phyloP scores from a whole-genome alignment of 495 filamentous ascomycete genomes.

The Penicillium antarcticum region DNA sequence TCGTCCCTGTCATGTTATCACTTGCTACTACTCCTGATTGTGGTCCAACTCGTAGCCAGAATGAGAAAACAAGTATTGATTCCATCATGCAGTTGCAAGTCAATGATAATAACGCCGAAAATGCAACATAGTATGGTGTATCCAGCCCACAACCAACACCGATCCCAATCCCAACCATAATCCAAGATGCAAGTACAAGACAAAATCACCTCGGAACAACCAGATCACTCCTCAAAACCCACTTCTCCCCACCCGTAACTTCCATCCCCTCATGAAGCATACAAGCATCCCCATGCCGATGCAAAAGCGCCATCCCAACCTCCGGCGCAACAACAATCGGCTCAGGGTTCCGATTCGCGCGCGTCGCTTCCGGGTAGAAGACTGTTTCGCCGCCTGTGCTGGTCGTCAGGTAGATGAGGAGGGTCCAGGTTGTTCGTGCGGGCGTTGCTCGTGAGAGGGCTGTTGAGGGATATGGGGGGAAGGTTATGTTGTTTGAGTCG shows the following conservation, averaged over 20 bases:
- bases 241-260: slow-evolving; percentile 81
- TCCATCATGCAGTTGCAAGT: no score
- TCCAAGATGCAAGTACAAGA: no score
- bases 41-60: slow-evolving; percentile 6
- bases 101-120: background rate
- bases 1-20: slow-evolving; percentile 23
- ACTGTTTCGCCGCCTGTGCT: slow-evolving; percentile 84
- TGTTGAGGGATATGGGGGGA: slow-evolving; percentile 42
- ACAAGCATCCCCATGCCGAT: slow-evolving; percentile 86
- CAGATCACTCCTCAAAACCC: slow-evolving; percentile 86
- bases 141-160: background rate
- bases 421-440: slow-evolving; percentile 88
- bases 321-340: slow-evolving; percentile 68
- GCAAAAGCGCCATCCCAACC: slow-evolving; percentile 78
- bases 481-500: slow-evolving; percentile 66
- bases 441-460: slow-evolving; percentile 32
- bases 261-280: slow-evolving; percentile 85
- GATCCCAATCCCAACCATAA: background rate
- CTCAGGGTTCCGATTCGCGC: slow-evolving; percentile 47
- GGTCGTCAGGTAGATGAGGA: slow-evolving; percentile 82
- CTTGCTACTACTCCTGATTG: slow-evolving; percentile 5
- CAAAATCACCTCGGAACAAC: slow-evolving; percentile 62
- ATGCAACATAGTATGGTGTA: background rate
- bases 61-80: slow-evolving; percentile 20
- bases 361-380: slow-evolving; percentile 76